These are phyloP conservation scores for Monosporozyma siamensis DNA, from an alignment of 805 yeast genomes.

Conservation along the genomic window DNA sequence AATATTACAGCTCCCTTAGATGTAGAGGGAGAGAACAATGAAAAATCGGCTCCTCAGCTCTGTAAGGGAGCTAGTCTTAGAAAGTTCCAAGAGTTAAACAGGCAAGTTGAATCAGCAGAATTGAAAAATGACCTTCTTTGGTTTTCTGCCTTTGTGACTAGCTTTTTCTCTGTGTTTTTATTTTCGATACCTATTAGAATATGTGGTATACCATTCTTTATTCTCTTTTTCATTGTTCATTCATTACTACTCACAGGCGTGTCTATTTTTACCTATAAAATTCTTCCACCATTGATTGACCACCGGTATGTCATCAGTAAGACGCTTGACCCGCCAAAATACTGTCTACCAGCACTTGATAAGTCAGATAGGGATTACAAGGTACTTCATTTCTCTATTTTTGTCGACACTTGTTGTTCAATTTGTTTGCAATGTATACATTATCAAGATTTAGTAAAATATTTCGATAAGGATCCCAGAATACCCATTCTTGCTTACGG, in stretches of 20 bases:
- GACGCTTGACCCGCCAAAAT: background rate
- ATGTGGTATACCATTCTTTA: background rate
- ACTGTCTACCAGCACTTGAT: background rate
- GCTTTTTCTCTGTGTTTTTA: background rate
- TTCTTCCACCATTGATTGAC: background rate
- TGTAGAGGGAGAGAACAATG: too few species aligned
- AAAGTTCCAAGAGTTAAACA: too few species aligned
- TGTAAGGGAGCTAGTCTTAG: too few species aligned
- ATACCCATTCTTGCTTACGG: too few species aligned
- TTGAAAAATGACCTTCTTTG: background rate
- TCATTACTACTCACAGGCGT: background rate
- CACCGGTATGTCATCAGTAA: background rate
- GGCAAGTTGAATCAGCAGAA: too few species aligned
- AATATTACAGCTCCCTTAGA: too few species aligned
- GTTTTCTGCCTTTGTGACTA: background rate
- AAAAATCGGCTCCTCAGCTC: too few species aligned
- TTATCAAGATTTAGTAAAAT: too few species aligned
- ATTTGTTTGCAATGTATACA: too few species aligned
- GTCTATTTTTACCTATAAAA: background rate
- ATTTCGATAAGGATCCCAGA: too few species aligned
- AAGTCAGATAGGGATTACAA: background rate
- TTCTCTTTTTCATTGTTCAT: background rate
- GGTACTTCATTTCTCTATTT: too few species aligned
- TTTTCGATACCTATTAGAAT: background rate
- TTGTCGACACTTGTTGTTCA: too few species aligned